Percentiles rank a stretch among this genome's conserved stretches.
phyloP scores from a whole-genome alignment of 176 grass and related monocot genomes.

The Neostapfia colusana region DNA sequence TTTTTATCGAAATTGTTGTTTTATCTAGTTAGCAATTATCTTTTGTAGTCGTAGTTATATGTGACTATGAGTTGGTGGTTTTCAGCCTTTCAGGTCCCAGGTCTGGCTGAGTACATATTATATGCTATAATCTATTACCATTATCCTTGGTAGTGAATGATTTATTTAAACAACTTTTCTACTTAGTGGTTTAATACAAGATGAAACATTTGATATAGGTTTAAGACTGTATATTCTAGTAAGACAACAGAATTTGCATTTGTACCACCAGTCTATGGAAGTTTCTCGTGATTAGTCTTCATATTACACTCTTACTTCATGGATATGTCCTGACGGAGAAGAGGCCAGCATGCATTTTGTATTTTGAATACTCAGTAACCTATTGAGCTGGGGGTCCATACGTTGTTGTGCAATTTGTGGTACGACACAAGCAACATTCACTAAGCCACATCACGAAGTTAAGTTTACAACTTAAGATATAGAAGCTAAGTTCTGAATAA shows the following conservation, averaged over 20 bases:
- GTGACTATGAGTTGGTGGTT: neutral
- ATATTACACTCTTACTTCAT: too few species aligned
- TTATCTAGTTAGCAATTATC: neutral
- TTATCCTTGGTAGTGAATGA: neutral
- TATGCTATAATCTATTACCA: neutral
- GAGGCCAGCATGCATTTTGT: neutral
- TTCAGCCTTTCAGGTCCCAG: too few species aligned
- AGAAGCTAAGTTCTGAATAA: too few species aligned
- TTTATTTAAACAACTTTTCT: neutral
- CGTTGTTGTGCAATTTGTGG: neutral
- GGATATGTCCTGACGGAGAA: neutral
- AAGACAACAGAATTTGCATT: neutral
- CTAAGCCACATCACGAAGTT: neutral
- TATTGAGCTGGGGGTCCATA: neutral
- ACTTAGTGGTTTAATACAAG: neutral
- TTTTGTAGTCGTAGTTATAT: neutral
- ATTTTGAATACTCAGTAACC: neutral
- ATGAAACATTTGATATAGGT: slow-evolving; percentile 9
- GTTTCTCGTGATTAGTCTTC: too few species aligned
- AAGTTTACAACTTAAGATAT: neutral
- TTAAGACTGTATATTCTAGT: neutral
- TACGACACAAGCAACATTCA: neutral
- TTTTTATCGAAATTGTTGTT: too few species aligned
- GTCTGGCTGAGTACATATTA: too few species aligned
- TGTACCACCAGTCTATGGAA: neutral